Conservation (phyloP, 805 yeast species). For the Helenozyma baotianmanensis region DNA sequence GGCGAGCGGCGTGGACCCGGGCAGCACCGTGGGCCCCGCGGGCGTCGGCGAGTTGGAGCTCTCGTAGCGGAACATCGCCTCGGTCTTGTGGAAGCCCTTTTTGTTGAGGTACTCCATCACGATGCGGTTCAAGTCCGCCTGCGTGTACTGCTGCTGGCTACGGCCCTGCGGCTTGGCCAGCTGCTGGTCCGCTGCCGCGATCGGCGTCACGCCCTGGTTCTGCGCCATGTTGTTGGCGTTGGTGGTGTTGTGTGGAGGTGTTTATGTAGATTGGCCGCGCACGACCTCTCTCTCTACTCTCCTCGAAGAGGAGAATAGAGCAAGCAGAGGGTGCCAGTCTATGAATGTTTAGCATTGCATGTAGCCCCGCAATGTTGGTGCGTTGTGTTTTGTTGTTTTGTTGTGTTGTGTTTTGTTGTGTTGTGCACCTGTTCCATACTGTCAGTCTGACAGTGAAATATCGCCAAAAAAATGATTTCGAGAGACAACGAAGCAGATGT, state of each 20-base stretch:
- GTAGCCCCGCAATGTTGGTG: too few species aligned
- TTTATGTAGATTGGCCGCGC: not conserved
- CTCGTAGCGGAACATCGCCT: slow-evolving; percentile 88
- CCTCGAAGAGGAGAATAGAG: too few species aligned
- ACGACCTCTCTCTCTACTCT: too few species aligned
- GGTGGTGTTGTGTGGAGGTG: not conserved
- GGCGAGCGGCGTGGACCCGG: slow-evolving; percentile 37
- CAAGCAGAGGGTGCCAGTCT: too few species aligned
- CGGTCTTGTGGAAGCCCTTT: slow-evolving; percentile 92
- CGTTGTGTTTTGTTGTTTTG: too few species aligned
- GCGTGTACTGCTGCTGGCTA: slow-evolving; percentile 51
- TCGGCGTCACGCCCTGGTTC: slow-evolving; percentile 3
- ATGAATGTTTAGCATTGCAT: too few species aligned
- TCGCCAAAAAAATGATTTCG: too few species aligned
- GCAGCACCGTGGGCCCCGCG: slow-evolving; percentile 45
- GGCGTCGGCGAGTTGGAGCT: slow-evolving; percentile 58
- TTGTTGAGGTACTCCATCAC: slow-evolving; percentile 90
- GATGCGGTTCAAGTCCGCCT: slow-evolving; percentile 85
- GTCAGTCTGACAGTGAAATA: too few species aligned
- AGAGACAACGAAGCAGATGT: too few species aligned
- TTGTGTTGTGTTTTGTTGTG: too few species aligned
- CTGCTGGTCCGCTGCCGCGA: slow-evolving; percentile 1
- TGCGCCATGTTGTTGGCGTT: slow-evolving; percentile 6
- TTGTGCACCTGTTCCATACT: too few species aligned
- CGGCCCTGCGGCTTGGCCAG: not conserved